These are phyloP conservation scores for Chara braunii DNA, from an alignment of 139 green algal species.

Conservation along the genomic window DNA sequence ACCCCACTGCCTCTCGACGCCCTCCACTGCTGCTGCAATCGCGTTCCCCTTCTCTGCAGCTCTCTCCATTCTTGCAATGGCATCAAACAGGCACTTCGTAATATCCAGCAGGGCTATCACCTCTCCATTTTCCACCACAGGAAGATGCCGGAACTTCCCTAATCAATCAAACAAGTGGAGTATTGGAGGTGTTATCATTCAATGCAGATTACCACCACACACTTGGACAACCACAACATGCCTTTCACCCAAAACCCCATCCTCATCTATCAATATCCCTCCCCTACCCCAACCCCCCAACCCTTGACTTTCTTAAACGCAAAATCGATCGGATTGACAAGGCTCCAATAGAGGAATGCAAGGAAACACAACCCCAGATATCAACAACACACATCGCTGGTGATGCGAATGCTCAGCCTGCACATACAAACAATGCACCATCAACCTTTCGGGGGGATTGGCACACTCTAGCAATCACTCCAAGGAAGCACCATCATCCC, in stretches of 20 bases:
- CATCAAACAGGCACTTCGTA: slow-evolving; percentile 41
- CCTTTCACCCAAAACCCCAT: neutral
- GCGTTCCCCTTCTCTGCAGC: slow-evolving; percentile 37
- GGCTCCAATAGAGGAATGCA: too few species aligned
- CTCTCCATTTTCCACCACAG: slow-evolving; percentile 37
- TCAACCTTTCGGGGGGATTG: too few species aligned
- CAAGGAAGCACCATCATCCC: too few species aligned
- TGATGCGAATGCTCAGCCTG: too few species aligned
- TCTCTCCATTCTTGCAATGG: slow-evolving; percentile 38
- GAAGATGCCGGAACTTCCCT: slow-evolving; percentile 43
- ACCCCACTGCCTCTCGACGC: slow-evolving; percentile 27
- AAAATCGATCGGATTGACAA: too few species aligned
- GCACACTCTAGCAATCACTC: too few species aligned
- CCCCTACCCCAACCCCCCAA: too few species aligned
- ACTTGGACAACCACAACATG: neutral
- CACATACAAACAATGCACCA: too few species aligned
- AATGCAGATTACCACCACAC: neutral
- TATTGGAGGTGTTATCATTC: neutral
- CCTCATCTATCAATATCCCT: neutral
- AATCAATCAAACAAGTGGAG: neutral
- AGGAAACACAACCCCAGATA: too few species aligned
- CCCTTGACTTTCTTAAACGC: too few species aligned
- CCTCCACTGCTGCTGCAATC: slow-evolving; percentile 18
- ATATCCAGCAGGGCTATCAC: slow-evolving; percentile 41
- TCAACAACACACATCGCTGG: too few species aligned